Evolutionary conservation across 257 asterid genomes (phyloP).

Genomic region (Penstemon newberryi): DNA sequence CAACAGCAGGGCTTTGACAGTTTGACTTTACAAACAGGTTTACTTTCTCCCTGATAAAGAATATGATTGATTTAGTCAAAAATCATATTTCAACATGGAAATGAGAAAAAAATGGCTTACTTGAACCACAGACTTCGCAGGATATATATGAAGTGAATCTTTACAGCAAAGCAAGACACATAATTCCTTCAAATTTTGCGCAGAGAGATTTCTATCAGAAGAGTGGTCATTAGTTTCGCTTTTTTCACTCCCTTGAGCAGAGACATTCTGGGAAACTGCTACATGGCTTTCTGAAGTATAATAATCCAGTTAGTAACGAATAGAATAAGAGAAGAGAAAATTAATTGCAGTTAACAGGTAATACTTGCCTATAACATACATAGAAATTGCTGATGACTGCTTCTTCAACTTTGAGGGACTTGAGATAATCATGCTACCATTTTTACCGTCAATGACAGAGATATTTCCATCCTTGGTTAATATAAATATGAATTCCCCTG

Average conservation of each 20-base stretch:
- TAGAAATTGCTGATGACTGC: constrained; percentile 61
- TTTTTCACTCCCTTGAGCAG: constrained; percentile 40
- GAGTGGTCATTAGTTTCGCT: constrained; percentile 36
- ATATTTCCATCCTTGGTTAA: constrained; percentile 66
- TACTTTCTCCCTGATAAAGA: constrained; percentile 62
- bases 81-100: constrained; percentile 24
- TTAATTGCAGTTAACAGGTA: constrained; percentile 21
- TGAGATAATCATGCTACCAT: constrained; percentile 55
- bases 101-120: constrained; percentile 43
- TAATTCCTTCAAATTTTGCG: constrained; percentile 45
- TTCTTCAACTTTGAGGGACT: constrained; percentile 58
- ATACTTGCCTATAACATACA: constrained; percentile 81
- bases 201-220: constrained; percentile 38
- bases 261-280: constrained; percentile 25
- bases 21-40: constrained; percentile 60
- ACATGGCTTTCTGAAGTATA: constrained; percentile 19
- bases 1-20: constrained; percentile 75
- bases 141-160: constrained; percentile 52
- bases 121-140: constrained; percentile 62
- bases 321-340: constrained; percentile 21
- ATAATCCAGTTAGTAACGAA: constrained; percentile 29
- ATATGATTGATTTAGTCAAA: constrained; percentile 27
- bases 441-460: constrained; percentile 50
- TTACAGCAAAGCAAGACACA: constrained; percentile 67
- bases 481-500: constrained; percentile 47